Evolutionary conservation across 208 protist species (phyloP).

Genomic region (Porcisia hertigi): DNA sequence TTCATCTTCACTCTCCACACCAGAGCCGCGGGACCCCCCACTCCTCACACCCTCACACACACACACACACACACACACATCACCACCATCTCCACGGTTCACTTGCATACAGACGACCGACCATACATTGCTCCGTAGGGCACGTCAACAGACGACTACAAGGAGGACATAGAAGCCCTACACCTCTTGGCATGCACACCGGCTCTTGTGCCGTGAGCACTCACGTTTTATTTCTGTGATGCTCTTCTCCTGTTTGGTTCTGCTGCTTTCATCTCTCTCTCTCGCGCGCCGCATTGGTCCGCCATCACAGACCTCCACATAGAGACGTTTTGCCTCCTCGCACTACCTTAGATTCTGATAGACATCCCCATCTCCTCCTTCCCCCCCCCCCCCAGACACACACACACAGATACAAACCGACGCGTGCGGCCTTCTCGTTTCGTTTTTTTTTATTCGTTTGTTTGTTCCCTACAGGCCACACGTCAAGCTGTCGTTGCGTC

Average conservation of each 20-base stretch:
- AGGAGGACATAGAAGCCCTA: background rate
- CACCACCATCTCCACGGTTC: too few relatives aligned
- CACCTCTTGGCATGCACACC: background rate
- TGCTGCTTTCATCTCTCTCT: too few relatives aligned
- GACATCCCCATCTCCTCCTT: too few relatives aligned
- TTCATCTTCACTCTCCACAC: too few relatives aligned
- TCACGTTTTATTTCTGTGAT: background rate
- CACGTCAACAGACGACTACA: background rate
- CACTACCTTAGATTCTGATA: too few relatives aligned
- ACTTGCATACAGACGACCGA: background rate
- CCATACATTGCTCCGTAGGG: background rate
- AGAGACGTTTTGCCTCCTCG: too few relatives aligned
- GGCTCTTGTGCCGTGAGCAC: background rate
- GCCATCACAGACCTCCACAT: conserved; percentile 1
- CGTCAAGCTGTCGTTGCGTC: background rate
- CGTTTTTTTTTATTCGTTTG: conserved; percentile 13
- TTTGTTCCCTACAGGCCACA: background rate
- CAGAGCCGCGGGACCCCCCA: background rate
- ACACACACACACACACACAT: background rate
- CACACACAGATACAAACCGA: background rate
- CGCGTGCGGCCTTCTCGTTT: background rate
- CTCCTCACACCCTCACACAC: background rate
- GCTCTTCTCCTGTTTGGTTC: background rate
- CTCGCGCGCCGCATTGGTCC: background rate
- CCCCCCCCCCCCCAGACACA: background rate